Evolutionary conservation across 306 rosid species (phyloP).

Genomic region (Cucumis sativus): DNA sequence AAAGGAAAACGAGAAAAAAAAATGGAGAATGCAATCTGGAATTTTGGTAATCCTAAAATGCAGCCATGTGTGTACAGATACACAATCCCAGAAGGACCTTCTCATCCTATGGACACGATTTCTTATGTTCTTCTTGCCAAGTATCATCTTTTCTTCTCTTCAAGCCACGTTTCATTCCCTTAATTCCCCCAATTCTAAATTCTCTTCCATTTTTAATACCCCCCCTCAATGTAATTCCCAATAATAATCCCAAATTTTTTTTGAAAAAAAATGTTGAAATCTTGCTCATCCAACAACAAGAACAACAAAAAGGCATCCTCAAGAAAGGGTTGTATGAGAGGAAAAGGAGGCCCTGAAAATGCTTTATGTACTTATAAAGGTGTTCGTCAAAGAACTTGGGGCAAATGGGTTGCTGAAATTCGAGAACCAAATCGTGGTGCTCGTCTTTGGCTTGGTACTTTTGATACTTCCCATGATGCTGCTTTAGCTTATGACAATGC

Average conservation of each 20-base stretch:
- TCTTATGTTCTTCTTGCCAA: slow-evolving; percentile 40
- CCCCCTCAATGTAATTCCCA: too few species aligned
- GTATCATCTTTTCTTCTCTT: slow-evolving; percentile 29
- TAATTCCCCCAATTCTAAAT: too few species aligned
- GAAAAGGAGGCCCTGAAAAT: slow-evolving; percentile 88
- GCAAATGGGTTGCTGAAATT: slow-evolving; percentile 96
- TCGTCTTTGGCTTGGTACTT: slow-evolving; percentile 91
- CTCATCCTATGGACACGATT: slow-evolving; percentile 50
- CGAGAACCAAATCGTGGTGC: slow-evolving; percentile 92
- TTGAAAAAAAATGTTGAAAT: too few species aligned
- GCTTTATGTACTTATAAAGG: slow-evolving; percentile 80
- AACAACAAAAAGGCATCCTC: slow-evolving; percentile 2
- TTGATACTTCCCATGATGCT: slow-evolving; percentile 61
- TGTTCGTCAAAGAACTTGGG: slow-evolving; percentile 93
- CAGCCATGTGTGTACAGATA: slow-evolving; percentile 60
- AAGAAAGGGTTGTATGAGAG: slow-evolving; percentile 86
- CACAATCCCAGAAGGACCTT: slow-evolving; percentile 29
- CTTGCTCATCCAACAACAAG: too few species aligned
- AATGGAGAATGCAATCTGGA: background rate
- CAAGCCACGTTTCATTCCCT: slow-evolving; percentile 59
- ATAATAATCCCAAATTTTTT: too few species aligned
- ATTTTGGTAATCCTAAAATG: background rate
- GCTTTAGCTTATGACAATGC: slow-evolving; percentile 82
- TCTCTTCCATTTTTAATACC: background rate
- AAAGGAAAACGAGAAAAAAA: too few species aligned